A percentile compares a stretch with the other conserved stretches of the same genome.
Evolutionary conservation across 2,329 filamentous ascomycete genomes (phyloP).

Genomic region (Stagonosporopsis chrysanthemi): DNA sequence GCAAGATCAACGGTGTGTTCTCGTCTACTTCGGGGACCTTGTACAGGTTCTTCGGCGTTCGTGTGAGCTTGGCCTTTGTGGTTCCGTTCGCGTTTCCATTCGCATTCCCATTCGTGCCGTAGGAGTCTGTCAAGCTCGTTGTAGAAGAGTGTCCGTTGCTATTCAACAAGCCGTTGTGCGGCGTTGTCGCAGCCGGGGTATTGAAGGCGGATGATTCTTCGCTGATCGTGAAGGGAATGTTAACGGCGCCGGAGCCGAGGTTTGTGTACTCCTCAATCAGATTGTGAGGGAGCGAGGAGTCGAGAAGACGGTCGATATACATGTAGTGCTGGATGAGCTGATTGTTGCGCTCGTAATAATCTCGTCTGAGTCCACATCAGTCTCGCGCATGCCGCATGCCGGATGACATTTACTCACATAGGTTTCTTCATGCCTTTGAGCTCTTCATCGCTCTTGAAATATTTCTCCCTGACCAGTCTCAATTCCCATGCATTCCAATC

Average conservation of each 20-base stretch:
- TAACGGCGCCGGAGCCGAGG: constrained; percentile 63
- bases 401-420: constrained; percentile 57
- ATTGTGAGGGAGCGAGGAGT: constrained; percentile 90
- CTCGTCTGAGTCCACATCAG: constrained; percentile 59
- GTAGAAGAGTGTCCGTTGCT: constrained; percentile 23
- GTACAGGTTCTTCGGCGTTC: constrained; percentile 85
- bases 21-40: constrained; percentile 68
- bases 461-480: constrained; percentile 64
- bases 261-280: constrained; percentile 88
- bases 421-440: constrained; percentile 74
- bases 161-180: constrained; percentile 25
- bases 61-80: constrained; percentile 44
- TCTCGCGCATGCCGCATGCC: background rate
- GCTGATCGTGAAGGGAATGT: constrained; percentile 76
- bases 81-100: constrained; percentile 20
- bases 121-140: constrained; percentile 39
- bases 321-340: constrained; percentile 88
- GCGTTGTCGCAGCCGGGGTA: constrained; percentile 28
- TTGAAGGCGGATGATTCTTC: constrained; percentile 64
- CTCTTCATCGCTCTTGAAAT: constrained; percentile 83
- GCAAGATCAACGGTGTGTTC: constrained; percentile 68
- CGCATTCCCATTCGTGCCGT: constrained; percentile 31
- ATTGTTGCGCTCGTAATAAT: constrained; percentile 91
- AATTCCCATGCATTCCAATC: background rate
- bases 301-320: constrained; percentile 89